Evolutionary conservation across 2,329 filamentous ascomycete species (phyloP).

Genomic region (Ophiostoma triangulosporum): DNA sequence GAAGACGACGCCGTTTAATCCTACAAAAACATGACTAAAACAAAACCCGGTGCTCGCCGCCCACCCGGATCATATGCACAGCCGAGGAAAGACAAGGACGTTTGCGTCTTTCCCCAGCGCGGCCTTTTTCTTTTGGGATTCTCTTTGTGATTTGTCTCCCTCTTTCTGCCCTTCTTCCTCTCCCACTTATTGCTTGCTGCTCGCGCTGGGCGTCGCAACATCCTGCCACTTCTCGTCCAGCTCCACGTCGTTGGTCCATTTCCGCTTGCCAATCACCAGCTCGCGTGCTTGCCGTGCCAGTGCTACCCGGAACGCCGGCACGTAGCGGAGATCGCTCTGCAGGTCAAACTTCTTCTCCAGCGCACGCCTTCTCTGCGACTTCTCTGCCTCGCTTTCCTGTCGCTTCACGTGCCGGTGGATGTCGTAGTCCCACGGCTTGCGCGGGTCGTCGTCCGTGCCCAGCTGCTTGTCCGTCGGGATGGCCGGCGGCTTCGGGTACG

Average conservation of each 20-base stretch:
- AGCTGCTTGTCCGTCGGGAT: constrained; percentile 27
- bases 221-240: constrained; percentile 36
- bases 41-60: background rate
- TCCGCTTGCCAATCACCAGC: constrained; percentile 44
- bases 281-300: constrained; percentile 47
- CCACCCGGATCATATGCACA: background rate
- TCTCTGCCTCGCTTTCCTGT: constrained; percentile 18
- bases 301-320: constrained; percentile 26
- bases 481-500: constrained; percentile 62
- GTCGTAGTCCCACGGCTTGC: constrained; percentile 48
- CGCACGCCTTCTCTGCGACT: constrained; percentile 18
- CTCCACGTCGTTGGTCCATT: constrained; percentile 40
- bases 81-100: background rate
- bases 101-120: background rate
- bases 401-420: constrained; percentile 27
- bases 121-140: too few relatives aligned
- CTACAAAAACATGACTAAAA: constrained; percentile 4
- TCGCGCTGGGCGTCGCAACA: constrained; percentile 19
- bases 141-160: background rate
- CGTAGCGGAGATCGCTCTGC: constrained; percentile 21
- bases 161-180: too few relatives aligned
- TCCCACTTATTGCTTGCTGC: background rate
- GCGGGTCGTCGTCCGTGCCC: constrained; percentile 13
- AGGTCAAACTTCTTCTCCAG: constrained; percentile 13
- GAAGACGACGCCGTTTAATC: constrained; percentile 5